These are phyloP conservation scores for Calycina marina DNA, from an alignment of 2,329 filamentous ascomycete species.

Conservation along the genomic window DNA sequence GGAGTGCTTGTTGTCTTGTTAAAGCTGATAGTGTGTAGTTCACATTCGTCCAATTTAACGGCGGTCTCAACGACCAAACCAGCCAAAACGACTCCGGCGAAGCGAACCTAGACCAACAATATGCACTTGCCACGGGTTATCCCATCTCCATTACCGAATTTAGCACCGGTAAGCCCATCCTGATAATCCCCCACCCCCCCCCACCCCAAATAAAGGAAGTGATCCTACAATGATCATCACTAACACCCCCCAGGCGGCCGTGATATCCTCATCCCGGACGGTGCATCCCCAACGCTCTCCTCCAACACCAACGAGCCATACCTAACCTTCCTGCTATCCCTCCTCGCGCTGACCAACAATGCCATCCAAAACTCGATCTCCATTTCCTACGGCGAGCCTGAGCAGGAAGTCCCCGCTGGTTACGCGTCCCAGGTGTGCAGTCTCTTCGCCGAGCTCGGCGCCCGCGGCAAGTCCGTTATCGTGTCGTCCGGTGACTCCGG, in stretches of 20 bases:
- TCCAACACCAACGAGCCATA: conserved; percentile 38
- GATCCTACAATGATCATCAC: too few species aligned
- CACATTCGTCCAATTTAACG: conserved; percentile 14
- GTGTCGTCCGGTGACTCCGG: conserved; percentile 37
- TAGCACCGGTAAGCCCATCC: too few species aligned
- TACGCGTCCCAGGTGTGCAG: conserved; percentile 39
- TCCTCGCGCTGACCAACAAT: conserved; percentile 31
- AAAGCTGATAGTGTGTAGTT: conserved; percentile 18
- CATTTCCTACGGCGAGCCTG: conserved; percentile 43
- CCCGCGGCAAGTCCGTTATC: conserved; percentile 36
- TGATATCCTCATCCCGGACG: conserved; percentile 4
- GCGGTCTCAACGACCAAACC: conserved; percentile 11
- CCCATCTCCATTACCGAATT: conserved; percentile 37
- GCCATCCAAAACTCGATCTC: conserved; percentile 41
- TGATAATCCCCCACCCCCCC: too few species aligned
- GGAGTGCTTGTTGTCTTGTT: conserved; percentile 4
- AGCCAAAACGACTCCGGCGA: conserved; percentile 29
- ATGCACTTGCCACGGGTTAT: conserved; percentile 36
- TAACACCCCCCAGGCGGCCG: too few species aligned
- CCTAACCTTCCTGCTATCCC: conserved; percentile 35
- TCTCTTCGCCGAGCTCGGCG: conserved; percentile 35
- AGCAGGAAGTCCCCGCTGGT: conserved; percentile 34
- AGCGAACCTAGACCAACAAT: conserved; percentile 41
- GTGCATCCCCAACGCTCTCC: not conserved
- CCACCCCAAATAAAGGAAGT: too few species aligned